Evolutionary conservation across 1,284 basidiomycete genomes (phyloP).

Genomic region (Neolentinus lepideus): DNA sequence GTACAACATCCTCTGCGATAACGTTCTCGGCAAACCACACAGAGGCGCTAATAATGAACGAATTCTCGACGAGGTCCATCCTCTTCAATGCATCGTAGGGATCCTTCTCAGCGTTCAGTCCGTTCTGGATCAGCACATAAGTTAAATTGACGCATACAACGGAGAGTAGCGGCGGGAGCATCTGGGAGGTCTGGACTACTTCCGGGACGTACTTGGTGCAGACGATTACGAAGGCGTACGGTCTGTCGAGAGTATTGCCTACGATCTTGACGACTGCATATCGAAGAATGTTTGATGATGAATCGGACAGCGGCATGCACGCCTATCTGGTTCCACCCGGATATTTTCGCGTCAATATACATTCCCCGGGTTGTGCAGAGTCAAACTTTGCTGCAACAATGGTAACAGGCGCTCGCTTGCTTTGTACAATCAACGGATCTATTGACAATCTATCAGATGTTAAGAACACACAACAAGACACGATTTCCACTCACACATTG

Average conservation of each 20-base stretch:
- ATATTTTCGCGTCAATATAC: constrained; percentile 5
- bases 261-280: constrained; percentile 6
- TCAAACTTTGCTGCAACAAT: constrained; percentile 63
- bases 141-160: constrained; percentile 41
- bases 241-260: background rate
- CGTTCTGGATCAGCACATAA: constrained; percentile 73
- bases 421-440: constrained; percentile 62
- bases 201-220: constrained; percentile 47
- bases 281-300: background rate
- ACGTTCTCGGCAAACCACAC: constrained; percentile 49
- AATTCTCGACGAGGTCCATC: constrained; percentile 29
- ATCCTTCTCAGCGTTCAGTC: constrained; percentile 67
- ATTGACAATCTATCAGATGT: background rate
- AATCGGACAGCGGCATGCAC: constrained; percentile 24
- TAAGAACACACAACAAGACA: background rate
- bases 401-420: constrained; percentile 54
- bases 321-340: constrained; percentile 49
- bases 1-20: constrained; percentile 35
- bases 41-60: constrained; percentile 46
- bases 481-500: constrained; percentile 41
- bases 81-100: constrained; percentile 45
- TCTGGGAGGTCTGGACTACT: constrained; percentile 43
- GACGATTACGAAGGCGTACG: background rate
- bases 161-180: constrained; percentile 54
- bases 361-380: constrained; percentile 25